Evolutionary conservation across 2,329 filamentous ascomycete species (phyloP).

Genomic region (Ophiosphaerella korrae): DNA sequence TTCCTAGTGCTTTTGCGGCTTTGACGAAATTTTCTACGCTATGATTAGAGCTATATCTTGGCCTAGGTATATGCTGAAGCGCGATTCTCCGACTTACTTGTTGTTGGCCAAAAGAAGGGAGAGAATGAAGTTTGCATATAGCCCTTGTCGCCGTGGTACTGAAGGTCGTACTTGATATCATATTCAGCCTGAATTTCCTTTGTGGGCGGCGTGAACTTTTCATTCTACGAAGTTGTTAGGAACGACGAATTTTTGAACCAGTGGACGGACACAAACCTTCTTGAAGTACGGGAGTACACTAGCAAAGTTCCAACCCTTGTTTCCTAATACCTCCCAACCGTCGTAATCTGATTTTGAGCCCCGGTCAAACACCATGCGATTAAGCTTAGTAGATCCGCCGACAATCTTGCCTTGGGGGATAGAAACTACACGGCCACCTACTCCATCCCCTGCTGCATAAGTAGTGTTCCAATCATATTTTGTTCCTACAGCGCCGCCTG

Average conservation of each 20-base stretch:
- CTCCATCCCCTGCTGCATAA: slow-evolving; percentile 14
- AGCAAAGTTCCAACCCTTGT: slow-evolving; percentile 34
- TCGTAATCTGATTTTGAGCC: slow-evolving; percentile 37
- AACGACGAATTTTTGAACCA: neutral
- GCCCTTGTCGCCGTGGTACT: slow-evolving; percentile 20
- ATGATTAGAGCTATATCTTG: neutral
- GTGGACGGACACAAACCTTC: slow-evolving; percentile 13
- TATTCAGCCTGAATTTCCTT: slow-evolving; percentile 24
- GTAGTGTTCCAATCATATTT: slow-evolving; percentile 34
- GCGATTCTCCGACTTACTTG: slow-evolving; percentile 14
- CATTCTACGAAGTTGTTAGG: slow-evolving; percentile 20
- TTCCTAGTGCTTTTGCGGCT: slow-evolving; percentile 20
- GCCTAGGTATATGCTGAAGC: too few species aligned
- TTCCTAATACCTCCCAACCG: slow-evolving; percentile 32
- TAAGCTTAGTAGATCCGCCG: slow-evolving; percentile 43
- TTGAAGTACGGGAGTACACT: slow-evolving; percentile 33
- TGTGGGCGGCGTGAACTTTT: slow-evolving; percentile 24
- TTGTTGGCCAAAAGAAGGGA: slow-evolving; percentile 27
- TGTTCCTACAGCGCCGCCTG: slow-evolving; percentile 29
- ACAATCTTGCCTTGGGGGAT: slow-evolving; percentile 27
- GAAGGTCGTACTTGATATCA: slow-evolving; percentile 19
- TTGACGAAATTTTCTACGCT: slow-evolving; percentile 22
- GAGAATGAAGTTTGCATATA: slow-evolving; percentile 26
- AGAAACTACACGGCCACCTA: slow-evolving; percentile 16
- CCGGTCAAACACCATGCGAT: slow-evolving; percentile 44